Evolutionary conservation across 1,284 basidiomycete genomes (phyloP).

Genomic region (Pterulicium gracile): DNA sequence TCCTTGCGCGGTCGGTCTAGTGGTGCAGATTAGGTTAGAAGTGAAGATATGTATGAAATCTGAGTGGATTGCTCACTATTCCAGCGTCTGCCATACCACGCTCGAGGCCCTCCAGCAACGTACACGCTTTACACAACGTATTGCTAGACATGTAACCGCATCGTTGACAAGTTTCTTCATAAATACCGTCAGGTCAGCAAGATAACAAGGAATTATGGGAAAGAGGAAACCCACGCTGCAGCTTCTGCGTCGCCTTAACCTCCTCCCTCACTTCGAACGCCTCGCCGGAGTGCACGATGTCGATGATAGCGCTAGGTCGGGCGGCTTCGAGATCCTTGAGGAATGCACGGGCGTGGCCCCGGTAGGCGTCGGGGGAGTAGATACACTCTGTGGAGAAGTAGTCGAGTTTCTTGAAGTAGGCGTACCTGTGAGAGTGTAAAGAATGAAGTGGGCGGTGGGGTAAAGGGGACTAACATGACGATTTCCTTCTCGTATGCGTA

Average conservation of each 20-base stretch:
- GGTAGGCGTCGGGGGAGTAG: constrained; percentile 96
- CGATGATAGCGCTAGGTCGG: constrained; percentile 89
- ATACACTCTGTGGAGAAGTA: constrained; percentile 99
- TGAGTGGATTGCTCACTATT: constrained; percentile 38
- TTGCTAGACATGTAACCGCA: constrained; percentile 94
- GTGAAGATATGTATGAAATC: constrained; percentile 7
- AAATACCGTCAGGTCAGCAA: background rate
- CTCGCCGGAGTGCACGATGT: constrained; percentile 96
- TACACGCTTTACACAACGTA: constrained; percentile 88
- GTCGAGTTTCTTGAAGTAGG: constrained; percentile 96
- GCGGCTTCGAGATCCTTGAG: constrained; percentile 94
- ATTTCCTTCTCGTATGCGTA: constrained; percentile 99
- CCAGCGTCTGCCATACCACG: constrained; percentile 61
- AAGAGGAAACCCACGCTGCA: constrained; percentile 49
- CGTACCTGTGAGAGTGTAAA: constrained; percentile 57
- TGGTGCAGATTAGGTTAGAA: constrained; percentile 7
- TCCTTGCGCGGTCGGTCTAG: constrained; percentile 56
- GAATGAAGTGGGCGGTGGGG: background rate
- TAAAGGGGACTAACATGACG: constrained; percentile 64
- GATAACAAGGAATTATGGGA: constrained; percentile 1
- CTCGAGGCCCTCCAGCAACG: constrained; percentile 84
- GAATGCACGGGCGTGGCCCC: constrained; percentile 90
- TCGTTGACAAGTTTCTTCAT: constrained; percentile 72
- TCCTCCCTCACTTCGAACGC: constrained; percentile 75
- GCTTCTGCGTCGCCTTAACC: constrained; percentile 66